Evolutionary conservation across 1,139 yeast species (phyloP), one percentile per base, ranked within the genome.

Genomic region (Candida neerlandica): DNA sequence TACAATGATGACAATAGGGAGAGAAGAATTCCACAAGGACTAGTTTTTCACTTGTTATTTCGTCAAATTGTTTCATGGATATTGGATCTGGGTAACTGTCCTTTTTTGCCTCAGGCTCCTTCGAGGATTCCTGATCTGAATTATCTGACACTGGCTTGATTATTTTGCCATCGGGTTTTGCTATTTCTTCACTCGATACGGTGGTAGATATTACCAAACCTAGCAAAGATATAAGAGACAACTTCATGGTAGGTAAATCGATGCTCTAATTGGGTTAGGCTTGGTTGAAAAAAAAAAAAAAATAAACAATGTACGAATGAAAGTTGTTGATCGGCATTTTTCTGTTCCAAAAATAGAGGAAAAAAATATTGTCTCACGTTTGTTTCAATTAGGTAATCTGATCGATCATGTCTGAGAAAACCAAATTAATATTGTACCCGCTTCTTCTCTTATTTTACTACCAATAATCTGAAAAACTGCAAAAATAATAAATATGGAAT

Each of bases 1-100:
- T 78, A 67, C 96, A 87, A 63, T 86, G 94, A n/a, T 66, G 61
- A 61, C 95, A 87, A 58, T 80, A 81, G 0, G 92, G 92, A 23
- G 89, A 83, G 59, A 65, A 86, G 61, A 86, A 86, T 61, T 85
- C 89, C 14, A 85, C 81, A 48, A 82, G 66, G 46, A 86, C 81
- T 26, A 84, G 65, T 12, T 81, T 81, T 10, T 69, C 62, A 15
- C 76, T 59, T 3, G 85, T 64, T 7, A 64, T 62, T 15, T 60
- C 54, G 55, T 82, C 82, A 56, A 85, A 85, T 30, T 65, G 69
- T 2, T 58, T 66, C 16, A 57, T 45, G 6, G 63, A 68, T 55
- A 79, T 52, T 0, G 70, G 67, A 1, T 70, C 66, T 2, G 59
- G 59, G 15, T 37, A 37, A 43, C 67, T 49, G 21, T 49, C 52